phyloP scores from a whole-genome alignment of 1,284 basidiomycete species.

The Ustilago sp. region DNA sequence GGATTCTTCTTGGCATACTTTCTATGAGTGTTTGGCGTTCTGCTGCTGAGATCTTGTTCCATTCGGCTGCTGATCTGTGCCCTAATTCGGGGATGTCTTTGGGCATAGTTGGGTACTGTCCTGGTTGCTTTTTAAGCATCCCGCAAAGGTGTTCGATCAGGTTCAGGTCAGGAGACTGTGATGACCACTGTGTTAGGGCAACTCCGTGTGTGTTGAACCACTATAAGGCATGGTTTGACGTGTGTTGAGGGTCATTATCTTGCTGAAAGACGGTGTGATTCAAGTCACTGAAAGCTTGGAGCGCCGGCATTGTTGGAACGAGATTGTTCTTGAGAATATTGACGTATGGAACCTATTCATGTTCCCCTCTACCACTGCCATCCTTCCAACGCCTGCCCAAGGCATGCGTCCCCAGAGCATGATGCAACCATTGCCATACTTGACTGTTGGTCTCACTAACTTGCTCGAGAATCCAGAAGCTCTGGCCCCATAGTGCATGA shows the following conservation, averaged over 20 bases:
- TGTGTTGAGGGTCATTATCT: constrained; percentile 69
- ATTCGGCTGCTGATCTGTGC: not conserved
- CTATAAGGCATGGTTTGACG: constrained; percentile 15
- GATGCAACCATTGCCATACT: constrained; percentile 22
- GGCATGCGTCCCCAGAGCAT: constrained; percentile 37
- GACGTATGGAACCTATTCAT: constrained; percentile 69
- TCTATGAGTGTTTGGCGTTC: constrained; percentile 14
- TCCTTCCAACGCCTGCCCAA: constrained; percentile 11
- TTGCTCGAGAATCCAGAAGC: constrained; percentile 8
- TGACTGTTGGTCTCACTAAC: constrained; percentile 7
- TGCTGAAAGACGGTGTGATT: constrained; percentile 69
- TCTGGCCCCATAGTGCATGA: constrained; percentile 13
- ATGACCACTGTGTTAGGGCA: constrained; percentile 64
- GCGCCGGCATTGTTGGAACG: constrained; percentile 39
- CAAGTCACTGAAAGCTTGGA: constrained; percentile 16
- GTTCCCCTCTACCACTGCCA: constrained; percentile 41
- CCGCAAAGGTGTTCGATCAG: constrained; percentile 71
- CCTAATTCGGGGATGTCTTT: not conserved
- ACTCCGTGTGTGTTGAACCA: constrained; percentile 64
- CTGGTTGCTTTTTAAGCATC: constrained; percentile 11
- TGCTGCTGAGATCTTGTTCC: constrained; percentile 7
- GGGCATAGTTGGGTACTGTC: constrained; percentile 6
- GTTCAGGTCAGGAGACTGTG: constrained; percentile 70
- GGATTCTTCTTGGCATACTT: constrained; percentile 24
- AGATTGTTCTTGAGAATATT: constrained; percentile 68